Base-by-base conservation (phyloP, 164 flowering plant species). In the Santalum album region DNA sequence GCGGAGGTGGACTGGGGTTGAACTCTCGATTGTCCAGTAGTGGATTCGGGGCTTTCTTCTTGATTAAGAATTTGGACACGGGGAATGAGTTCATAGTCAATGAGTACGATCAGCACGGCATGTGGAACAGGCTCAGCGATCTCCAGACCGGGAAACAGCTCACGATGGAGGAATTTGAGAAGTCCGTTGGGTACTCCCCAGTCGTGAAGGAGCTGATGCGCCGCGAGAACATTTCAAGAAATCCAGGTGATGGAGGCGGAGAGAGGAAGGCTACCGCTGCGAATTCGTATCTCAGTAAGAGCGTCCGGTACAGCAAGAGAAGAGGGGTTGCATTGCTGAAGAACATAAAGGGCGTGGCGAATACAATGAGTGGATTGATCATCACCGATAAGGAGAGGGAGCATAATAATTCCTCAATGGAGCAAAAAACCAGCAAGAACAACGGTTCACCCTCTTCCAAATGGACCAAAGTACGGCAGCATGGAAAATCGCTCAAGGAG, bases 131-230 rank as follows among this genome's bases (percentile, higher is more conserved):
- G 59, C 65, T 91, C 3, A 78, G 88, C 25, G 98, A 91, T 58
- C 56, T 81, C 3, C 82, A 86, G 22, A 88, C 98, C 0, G 98
- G 98, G 51, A 77, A 76, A 62, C 76, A 84, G 26, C 68, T 92
- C 2, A 83, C 89, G 6, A 67, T 78, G 81, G 96, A 92, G 22
- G 96, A 92, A 68, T 89, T 92, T 23, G 98, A 89, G 68, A 84
- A 79, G 58, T 63, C 69, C 19, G 87, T 86, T 0, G 98, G 98
- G 2, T 60, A 78, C 59, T 89, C 96, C 0, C 90, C 98, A 0
- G 81, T 86, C 14, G 96, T 92, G 4, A 81, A 75, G 70, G 98
- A 92, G 62, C 53, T 92, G 34, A 89, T 89, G 98, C 73, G 86
- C 2, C 59, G 96, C 42, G 74, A 69, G 53, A 78, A 69, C 32